Evolutionary conservation across 495 filamentous ascomycete genomes (phyloP), one percentile per base, ranked within the genome.

Genomic region (Pyrenopolyporus hunteri): DNA sequence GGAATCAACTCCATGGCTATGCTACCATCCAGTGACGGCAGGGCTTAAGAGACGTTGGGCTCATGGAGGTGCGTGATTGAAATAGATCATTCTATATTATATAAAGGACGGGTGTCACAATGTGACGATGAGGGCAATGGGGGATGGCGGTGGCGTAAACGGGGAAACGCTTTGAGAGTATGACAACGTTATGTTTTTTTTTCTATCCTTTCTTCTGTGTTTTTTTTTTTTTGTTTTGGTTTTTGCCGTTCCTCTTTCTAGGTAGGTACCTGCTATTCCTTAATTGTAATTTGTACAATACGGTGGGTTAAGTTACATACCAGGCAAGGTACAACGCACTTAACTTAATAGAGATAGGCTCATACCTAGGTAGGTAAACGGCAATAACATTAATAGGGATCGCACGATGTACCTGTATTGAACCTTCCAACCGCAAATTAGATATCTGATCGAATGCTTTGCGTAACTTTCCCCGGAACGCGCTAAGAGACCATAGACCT

Each of bases 1-100:
- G 84, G 85, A 57, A 88, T 81, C 62, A 88, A 73, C 59, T 85
- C 86, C 85, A 88, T 85, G 13, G 29, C 14, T 60, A 60, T 25
- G 19, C 11, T 65, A 60, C 37, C 50, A 56, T 60, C 31, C 23
- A n/a, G 16, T 35, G 51, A 46, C 33, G 33, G 62, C 22, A 22
- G 23, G 5, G 20, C 19, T 46, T 37, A 56, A 51, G 3, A 53
- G n/a, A 55, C 9, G 16, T 22, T 0, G 22, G 37, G 33, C 16
- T 56, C 46, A 60, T 60, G 23, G 40, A 39, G 4, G 52, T 46
- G n/a, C 37, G 33, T 29, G 31, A n/a, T 52, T n/a, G 32, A 20
- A 13, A 17, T 2, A 25, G 11, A 33, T 25, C 31, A 60, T 57
- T 39, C 32, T 59, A 59, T 48, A 54, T 14, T 50, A 65, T 45